A percentile compares a stretch with the other conserved stretches of the same genome.
phyloP scores from a whole-genome alignment of 176 grass and related monocot species.

The Hyparrhenia diplandra region DNA sequence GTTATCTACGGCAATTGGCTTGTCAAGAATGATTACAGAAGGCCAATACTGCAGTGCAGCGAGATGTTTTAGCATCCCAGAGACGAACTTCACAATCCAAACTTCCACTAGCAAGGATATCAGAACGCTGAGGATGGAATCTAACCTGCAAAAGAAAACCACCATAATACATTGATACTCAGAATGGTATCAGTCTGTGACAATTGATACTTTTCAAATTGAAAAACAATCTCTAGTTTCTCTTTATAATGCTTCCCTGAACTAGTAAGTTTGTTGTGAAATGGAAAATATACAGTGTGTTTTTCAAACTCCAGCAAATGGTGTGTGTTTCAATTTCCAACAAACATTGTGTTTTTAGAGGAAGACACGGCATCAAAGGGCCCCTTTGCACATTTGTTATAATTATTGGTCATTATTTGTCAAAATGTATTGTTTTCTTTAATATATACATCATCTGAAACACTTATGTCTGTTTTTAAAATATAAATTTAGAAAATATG shows the following conservation, averaged over 20 bases:
- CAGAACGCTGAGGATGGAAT: slow-evolving; percentile 81
- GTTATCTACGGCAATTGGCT: neutral
- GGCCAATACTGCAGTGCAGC: slow-evolving; percentile 65
- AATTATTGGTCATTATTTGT: neutral
- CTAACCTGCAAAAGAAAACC: slow-evolving; percentile 63
- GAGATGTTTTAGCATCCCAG: slow-evolving; percentile 84
- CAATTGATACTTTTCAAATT: neutral
- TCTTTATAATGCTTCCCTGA: neutral
- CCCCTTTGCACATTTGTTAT: neutral
- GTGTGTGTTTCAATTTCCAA: neutral
- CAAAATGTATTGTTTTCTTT: neutral
- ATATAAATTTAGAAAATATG: neutral
- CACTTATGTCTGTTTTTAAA: neutral
- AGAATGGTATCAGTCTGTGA: neutral
- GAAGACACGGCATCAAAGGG: neutral
- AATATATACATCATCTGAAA: neutral
- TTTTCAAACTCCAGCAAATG: neutral
- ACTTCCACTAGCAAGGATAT: slow-evolving; percentile 98
- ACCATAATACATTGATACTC: neutral
- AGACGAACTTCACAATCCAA: slow-evolving; percentile 98
- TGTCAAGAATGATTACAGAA: slow-evolving; percentile 64
- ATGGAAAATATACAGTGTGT: neutral
- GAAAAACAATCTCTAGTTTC: neutral
- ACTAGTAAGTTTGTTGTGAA: slow-evolving; percentile 3
- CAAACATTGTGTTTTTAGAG: neutral